Evolutionary conservation across 176 grass and related monocot genomes (phyloP).

Genomic region (Lolium rigidum): DNA sequence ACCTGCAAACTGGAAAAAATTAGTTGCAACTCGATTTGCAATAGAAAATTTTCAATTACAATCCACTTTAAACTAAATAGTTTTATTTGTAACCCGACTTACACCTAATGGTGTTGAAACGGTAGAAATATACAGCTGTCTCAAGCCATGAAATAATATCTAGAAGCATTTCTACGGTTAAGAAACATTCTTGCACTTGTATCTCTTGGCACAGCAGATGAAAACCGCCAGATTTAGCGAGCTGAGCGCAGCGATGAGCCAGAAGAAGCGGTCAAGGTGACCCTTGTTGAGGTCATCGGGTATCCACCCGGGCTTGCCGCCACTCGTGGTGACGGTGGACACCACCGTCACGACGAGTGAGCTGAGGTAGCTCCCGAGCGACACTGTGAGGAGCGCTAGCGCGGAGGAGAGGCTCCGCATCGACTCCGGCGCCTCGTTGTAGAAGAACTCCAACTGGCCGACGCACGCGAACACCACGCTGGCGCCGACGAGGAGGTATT

Average conservation of each 20-base stretch:
- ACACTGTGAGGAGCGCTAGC: slow-evolving; percentile 44
- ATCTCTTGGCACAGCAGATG: slow-evolving; percentile 42
- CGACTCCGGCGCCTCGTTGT: slow-evolving; percentile 57
- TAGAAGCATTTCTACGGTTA: neutral
- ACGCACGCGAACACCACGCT: slow-evolving; percentile 64
- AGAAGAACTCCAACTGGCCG: slow-evolving; percentile 62
- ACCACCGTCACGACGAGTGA: slow-evolving; percentile 58
- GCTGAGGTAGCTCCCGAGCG: slow-evolving; percentile 62
- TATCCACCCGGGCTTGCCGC: slow-evolving; percentile 55
- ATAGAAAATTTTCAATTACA: too few species aligned
- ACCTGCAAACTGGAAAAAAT: too few species aligned
- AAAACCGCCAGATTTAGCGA: slow-evolving; percentile 52
- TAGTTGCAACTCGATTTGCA: too few species aligned
- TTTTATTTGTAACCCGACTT: too few species aligned
- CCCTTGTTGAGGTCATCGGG: slow-evolving; percentile 61
- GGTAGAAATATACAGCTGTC: too few species aligned
- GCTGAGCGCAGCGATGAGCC: slow-evolving; percentile 52
- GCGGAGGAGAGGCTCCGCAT: slow-evolving; percentile 63
- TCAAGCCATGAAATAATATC: neutral
- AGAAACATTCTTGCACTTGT: slow-evolving; percentile 40
- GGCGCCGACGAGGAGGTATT: slow-evolving; percentile 63
- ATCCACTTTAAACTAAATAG: too few species aligned
- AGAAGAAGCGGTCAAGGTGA: slow-evolving; percentile 65
- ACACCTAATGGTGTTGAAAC: too few species aligned
- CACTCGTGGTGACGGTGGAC: slow-evolving; percentile 38